These are phyloP conservation scores for Platismatia glauca DNA, from an alignment of 495 filamentous ascomycete species.

Conservation along the genomic window DNA sequence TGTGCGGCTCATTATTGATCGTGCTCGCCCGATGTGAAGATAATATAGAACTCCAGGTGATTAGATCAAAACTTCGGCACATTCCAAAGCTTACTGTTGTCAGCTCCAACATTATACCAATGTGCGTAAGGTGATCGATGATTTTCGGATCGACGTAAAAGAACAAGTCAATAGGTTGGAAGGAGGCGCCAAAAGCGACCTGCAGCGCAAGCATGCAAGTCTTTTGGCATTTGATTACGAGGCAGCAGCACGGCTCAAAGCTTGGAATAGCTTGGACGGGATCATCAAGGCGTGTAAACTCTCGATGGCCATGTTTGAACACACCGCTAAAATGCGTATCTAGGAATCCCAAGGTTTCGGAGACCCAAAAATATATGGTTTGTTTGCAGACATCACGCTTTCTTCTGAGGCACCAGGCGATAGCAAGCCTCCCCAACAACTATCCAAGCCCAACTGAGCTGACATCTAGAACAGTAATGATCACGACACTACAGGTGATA, in stretches of 20 bases:
- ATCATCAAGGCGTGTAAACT: constrained; percentile 49
- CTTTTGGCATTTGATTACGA: constrained; percentile 70
- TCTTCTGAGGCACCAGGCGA: constrained; percentile 44
- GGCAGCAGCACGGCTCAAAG: constrained; percentile 53
- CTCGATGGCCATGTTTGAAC: neutral
- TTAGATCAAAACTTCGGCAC: constrained; percentile 3
- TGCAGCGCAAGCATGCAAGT: constrained; percentile 51
- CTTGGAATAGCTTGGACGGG: constrained; percentile 56
- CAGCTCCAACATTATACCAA: constrained; percentile 49
- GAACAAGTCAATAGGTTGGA: constrained; percentile 29
- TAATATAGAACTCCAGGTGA: constrained; percentile 43
- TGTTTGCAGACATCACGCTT: constrained; percentile 50
- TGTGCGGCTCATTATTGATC: constrained; percentile 50
- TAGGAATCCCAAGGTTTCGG: constrained; percentile 21
- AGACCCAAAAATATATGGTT: constrained; percentile 22
- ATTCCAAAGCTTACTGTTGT: constrained; percentile 12
- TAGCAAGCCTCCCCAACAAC: constrained; percentile 11
- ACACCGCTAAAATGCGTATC: neutral
- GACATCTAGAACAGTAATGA: constrained; percentile 26
- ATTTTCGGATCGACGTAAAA: constrained; percentile 40
- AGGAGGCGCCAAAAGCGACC: constrained; percentile 40
- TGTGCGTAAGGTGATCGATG: constrained; percentile 46
- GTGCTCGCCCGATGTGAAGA: constrained; percentile 58
- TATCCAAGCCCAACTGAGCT: constrained; percentile 2
- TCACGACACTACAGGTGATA: constrained; percentile 33